Conservation (phyloP, 2,329 filamentous ascomycete species). For the Aquanectria penicillioides region DNA sequence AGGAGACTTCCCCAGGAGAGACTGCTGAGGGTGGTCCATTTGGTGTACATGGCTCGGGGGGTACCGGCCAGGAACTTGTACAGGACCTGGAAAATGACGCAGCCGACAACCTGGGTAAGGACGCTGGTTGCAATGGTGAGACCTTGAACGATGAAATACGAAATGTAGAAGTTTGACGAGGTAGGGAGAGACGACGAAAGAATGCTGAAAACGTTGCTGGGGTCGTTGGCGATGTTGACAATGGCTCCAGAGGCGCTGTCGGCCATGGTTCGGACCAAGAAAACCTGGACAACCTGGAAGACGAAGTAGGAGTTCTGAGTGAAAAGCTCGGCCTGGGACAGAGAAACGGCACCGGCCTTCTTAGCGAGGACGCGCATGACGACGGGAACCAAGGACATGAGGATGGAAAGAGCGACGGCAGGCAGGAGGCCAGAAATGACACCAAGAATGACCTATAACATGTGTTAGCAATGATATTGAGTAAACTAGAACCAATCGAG, state of each 20-base stretch:
- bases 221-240: conserved; percentile 70
- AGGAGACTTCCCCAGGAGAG: conserved; percentile 82
- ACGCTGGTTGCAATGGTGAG: conserved; percentile 78
- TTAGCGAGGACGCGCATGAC: conserved; percentile 76
- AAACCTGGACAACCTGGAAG: conserved; percentile 93
- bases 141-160: conserved; percentile 87
- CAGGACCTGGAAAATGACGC: conserved; percentile 74
- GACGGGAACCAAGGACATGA: conserved; percentile 84
- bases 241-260: conserved; percentile 80
- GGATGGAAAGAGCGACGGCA: conserved; percentile 77
- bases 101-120: conserved; percentile 73
- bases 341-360: conserved; percentile 80
- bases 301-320: conserved; percentile 93
- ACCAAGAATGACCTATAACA: conserved; percentile 67
- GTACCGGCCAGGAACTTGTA: conserved; percentile 79
- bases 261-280: conserved; percentile 84
- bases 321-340: conserved; percentile 84
- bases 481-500: too few relatives aligned
- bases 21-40: conserved; percentile 74
- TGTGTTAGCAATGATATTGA: conserved; percentile 5
- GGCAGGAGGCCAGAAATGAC: conserved; percentile 87
- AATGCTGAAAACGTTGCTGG: conserved; percentile 68
- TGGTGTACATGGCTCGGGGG: conserved; percentile 79
- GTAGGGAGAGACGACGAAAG: conserved; percentile 80
- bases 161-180: conserved; percentile 93